A percentile compares a stretch with the other conserved stretches of the same genome.
phyloP scores from a whole-genome alignment of 169 alveolate species.

The Eimeria tenella region DNA sequence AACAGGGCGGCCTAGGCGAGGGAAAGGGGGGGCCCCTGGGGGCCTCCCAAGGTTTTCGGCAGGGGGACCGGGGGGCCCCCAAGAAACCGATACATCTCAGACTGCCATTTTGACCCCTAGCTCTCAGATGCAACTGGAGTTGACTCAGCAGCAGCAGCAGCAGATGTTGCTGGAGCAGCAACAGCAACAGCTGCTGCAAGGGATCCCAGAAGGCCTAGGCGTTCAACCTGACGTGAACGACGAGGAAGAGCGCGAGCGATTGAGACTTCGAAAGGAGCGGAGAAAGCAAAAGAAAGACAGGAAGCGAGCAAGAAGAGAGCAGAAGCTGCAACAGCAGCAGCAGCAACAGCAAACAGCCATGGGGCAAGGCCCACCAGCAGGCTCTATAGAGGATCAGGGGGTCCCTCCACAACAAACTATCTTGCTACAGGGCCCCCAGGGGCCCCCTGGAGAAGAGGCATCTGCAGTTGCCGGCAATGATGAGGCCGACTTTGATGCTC shows the following conservation, averaged over 20 bases:
- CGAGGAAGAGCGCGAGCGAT: conserved; percentile 61
- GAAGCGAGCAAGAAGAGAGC: conserved; percentile 51
- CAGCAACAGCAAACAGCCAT: conserved; percentile 41
- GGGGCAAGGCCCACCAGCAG: conserved; percentile 5
- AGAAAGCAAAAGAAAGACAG: conserved; percentile 58
- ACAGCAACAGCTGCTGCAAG: conserved; percentile 33
- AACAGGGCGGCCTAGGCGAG: conserved; percentile 27
- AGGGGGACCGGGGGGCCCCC: background rate
- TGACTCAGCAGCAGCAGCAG: conserved; percentile 48
- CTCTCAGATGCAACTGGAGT: conserved; percentile 37
- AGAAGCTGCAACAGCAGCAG: conserved; percentile 49
- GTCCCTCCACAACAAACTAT: background rate
- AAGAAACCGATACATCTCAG: conserved; percentile 34
- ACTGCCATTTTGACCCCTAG: conserved; percentile 19
- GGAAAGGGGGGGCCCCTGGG: conserved; percentile 49
- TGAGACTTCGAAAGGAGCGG: conserved; percentile 57
- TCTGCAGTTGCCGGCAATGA: conserved; percentile 39
- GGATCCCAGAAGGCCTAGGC: conserved; percentile 23
- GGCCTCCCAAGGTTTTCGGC: conserved; percentile 28
- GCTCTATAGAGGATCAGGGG: background rate
- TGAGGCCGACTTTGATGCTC: conserved; percentile 25
- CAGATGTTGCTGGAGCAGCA: conserved; percentile 48
- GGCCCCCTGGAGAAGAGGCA: background rate
- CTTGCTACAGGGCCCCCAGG: background rate
- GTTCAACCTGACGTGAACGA: background rate